Percentiles rank a stretch among this genome's conserved stretches.
Conservation (phyloP, 2,329 filamentous ascomycete genomes). For the Pseudofabraea citricarpa region DNA sequence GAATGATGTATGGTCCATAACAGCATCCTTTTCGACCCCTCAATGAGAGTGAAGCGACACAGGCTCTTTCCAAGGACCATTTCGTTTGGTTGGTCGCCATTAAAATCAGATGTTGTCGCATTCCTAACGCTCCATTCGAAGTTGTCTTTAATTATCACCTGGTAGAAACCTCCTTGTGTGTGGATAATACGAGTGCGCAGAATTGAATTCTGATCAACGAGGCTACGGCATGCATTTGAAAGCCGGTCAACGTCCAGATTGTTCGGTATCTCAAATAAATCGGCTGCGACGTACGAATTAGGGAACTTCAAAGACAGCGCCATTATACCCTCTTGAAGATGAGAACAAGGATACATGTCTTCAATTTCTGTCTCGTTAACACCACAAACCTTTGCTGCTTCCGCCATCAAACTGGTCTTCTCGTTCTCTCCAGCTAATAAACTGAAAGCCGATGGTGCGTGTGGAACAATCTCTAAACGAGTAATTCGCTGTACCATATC, state of each 20-base stretch:
- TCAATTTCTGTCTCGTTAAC: neutral
- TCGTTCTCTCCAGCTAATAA: no score
- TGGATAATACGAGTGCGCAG: neutral
- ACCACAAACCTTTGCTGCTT: neutral
- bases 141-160: no score
- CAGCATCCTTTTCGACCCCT: no score
- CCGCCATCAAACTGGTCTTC: no score
- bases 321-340: neutral
- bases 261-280: no score
- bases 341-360: neutral
- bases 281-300: no score
- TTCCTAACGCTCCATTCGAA: no score
- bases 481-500: neutral
- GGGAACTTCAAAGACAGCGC: neutral
- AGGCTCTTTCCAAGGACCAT: no score
- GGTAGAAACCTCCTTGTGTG: neutral
- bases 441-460: neutral
- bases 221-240: constrained; percentile 20
- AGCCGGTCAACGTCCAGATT: constrained; percentile 3
- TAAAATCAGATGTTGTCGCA: no score
- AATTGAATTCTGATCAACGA: constrained; percentile 8
- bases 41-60: no score
- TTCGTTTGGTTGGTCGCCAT: no score
- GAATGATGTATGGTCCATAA: no score
- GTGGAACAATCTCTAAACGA: neutral